Conservation (phyloP, 2,329 filamentous ascomycete genomes). For the Exophiala sp. region DNA sequence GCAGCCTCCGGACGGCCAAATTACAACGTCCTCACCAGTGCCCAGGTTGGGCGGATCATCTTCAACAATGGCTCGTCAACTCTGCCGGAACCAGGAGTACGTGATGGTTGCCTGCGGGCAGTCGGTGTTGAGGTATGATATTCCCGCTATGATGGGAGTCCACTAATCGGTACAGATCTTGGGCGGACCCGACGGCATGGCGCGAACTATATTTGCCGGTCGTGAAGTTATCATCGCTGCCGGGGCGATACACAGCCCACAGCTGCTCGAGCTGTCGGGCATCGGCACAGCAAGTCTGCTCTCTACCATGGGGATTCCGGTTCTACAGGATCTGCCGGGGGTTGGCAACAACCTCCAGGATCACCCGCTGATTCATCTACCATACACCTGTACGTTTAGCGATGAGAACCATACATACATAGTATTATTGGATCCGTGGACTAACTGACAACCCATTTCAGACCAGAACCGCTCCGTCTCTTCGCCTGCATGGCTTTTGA, state of each 20-base stretch:
- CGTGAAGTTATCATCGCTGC: slow-evolving; percentile 43
- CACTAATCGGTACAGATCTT: background rate
- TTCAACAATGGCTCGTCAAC: slow-evolving; percentile 23
- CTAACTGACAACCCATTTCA: slow-evolving; percentile 9
- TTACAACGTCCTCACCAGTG: slow-evolving; percentile 33
- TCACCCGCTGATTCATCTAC: slow-evolving; percentile 26
- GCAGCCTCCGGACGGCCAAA: slow-evolving; percentile 33
- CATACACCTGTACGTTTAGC: slow-evolving; percentile 13
- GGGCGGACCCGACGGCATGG: slow-evolving; percentile 28
- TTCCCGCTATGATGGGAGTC: background rate
- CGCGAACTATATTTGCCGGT: slow-evolving; percentile 2
- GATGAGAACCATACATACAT: no score
- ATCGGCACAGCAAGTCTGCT: slow-evolving; percentile 41
- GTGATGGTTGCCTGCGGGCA: background rate
- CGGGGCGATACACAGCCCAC: slow-evolving; percentile 38
- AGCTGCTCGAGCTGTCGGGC: slow-evolving; percentile 48
- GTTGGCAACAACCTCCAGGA: slow-evolving; percentile 42
- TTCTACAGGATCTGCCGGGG: slow-evolving; percentile 43
- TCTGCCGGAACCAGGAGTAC: background rate
- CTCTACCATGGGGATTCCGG: slow-evolving; percentile 35
- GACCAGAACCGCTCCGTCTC: slow-evolving; percentile 27
- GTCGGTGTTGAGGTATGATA: background rate
- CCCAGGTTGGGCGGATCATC: slow-evolving; percentile 33
- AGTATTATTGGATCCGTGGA: background rate
- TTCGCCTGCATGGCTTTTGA: slow-evolving; percentile 22